Evolutionary conservation across 2,329 filamentous ascomycete genomes (phyloP).

Genomic region (Elsinoe australis): DNA sequence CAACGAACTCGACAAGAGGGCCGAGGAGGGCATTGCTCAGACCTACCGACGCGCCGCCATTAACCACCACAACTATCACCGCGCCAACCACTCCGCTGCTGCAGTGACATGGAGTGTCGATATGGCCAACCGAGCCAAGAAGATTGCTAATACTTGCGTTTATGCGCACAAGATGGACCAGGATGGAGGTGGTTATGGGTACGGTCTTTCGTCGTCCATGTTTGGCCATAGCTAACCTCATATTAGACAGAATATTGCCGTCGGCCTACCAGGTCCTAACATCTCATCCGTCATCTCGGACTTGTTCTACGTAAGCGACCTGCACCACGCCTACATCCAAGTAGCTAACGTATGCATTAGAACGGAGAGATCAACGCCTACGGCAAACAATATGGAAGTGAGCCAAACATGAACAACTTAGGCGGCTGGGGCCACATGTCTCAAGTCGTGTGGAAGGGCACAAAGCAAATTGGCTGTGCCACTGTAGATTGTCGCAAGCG

Average conservation of each 20-base stretch:
- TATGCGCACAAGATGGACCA: conserved; percentile 66
- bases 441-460: conserved; percentile 63
- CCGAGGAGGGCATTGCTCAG: conserved; percentile 2
- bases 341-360: background rate
- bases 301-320: conserved; percentile 67
- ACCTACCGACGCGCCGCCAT: conserved; percentile 42
- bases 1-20: background rate
- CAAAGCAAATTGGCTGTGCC: conserved; percentile 57
- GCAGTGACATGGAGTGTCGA: conserved; percentile 58
- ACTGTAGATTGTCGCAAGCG: conserved; percentile 45
- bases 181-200: conserved; percentile 61
- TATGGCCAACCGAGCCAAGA: conserved; percentile 56
- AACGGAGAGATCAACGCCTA: conserved; percentile 63
- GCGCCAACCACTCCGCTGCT: conserved; percentile 68
- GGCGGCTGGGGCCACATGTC: conserved; percentile 65
- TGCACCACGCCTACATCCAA: background rate
- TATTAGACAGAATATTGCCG: conserved; percentile 71
- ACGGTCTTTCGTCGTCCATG: background rate
- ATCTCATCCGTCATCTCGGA: conserved; percentile 64
- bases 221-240: background rate
- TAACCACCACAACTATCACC: conserved; percentile 78
- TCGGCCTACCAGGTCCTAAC: conserved; percentile 49
- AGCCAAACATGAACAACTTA: conserved; percentile 56
- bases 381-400: conserved; percentile 48
- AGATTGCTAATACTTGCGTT: conserved; percentile 58